Evolutionary conservation across 331 rosid species (phyloP), one percentile per base, ranked within the genome.

Genomic region (Pyrus hybrid): DNA sequence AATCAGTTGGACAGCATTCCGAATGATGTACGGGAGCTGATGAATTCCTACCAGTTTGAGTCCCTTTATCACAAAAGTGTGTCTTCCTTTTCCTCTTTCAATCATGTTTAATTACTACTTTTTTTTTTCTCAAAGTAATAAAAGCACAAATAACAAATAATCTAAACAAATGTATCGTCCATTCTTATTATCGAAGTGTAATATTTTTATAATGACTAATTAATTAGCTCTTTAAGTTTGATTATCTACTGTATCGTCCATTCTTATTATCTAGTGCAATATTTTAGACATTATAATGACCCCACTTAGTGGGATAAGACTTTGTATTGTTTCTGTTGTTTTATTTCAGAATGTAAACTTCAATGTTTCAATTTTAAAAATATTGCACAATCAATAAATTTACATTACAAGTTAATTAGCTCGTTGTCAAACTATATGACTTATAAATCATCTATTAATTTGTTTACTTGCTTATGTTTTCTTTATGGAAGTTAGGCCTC

Each of bases 51-150:
- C 85, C 84, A 86, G 87, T 88, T 93, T n/a, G 91, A 91, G 88
- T 91, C 86, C 96, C 70, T 93, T 88, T 86, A 83, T 85, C 79
- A 80, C 95, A 81, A 90, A 93, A 87, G 98, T 93, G 87, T 81
- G 92, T 90, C 63, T 86, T 82, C 78, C 18, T 82, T 84, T 76
- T 43, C 58, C 22, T 74, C 47, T 64, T 37, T 13, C 25, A 13
- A 12, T 10, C 47, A 25, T 67, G 45, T 63, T 53, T 74, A 23
- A 60, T 49, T 64, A 49, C 32, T 85, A 62, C 63, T 67, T 43
- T 4, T 60, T 67, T 51, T 4, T 60, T 28, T 62, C 30, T 8
- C 45, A 21, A 13, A 67, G 20, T 58, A 53, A 53, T 67, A 43
- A 56, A 56, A 26, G 51, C 29, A 60, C 66, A 29, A 10, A 26